Evolutionary conservation across 208 protist genomes (phyloP), one percentile per base, ranked within the genome.

Genomic region (Herpetomonas samuelpessoai): DNA sequence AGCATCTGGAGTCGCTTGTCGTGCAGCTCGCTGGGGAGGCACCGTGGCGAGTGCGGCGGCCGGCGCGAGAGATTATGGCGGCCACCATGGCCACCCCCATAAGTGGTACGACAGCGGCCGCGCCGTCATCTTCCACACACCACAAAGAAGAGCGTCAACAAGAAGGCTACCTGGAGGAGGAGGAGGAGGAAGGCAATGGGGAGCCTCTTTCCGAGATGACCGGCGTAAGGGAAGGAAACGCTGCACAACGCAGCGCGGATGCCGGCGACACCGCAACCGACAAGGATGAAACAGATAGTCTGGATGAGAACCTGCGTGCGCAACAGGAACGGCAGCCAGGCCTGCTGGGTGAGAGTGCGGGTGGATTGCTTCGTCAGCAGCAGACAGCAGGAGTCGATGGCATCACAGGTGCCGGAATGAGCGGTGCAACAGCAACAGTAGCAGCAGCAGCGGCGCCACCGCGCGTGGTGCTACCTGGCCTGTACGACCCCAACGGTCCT

Each of bases 401-500:
- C 35, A n/a, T n/a, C n/a, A n/a, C n/a, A n/a, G n/a, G n/a, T n/a
- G n/a, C n/a, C n/a, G n/a, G n/a, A n/a, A n/a, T n/a, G n/a, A 41
- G 35, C 14, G 35, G 35, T 14, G 14, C 6, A n/a, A 39, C 26
- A 22, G 45, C 16, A 18, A 39, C 24, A 16, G 38, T 19, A 52
- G 38, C 38, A 41, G 25, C 27, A 48, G 51, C 16, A 26, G 48
- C 44, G 67, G 64, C 53, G 57, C 65, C 66, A 62, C 56, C 61
- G 60, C 62, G 24, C 60, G 30, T 31, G 44, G 31, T 28, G 47
- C 50, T 72, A 6, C 65, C 53, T 25, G 80, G 79, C 4, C 53
- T 88, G 57, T 70, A 83, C 64, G 79, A 92, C 53, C 70, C 77
- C 16, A 62, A 66, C 30, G 81, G 81, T 10, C 62, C 76, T 2